These are phyloP conservation scores for Suhomyces vadensis DNA, from an alignment of 805 yeast species.

Conservation along the genomic window DNA sequence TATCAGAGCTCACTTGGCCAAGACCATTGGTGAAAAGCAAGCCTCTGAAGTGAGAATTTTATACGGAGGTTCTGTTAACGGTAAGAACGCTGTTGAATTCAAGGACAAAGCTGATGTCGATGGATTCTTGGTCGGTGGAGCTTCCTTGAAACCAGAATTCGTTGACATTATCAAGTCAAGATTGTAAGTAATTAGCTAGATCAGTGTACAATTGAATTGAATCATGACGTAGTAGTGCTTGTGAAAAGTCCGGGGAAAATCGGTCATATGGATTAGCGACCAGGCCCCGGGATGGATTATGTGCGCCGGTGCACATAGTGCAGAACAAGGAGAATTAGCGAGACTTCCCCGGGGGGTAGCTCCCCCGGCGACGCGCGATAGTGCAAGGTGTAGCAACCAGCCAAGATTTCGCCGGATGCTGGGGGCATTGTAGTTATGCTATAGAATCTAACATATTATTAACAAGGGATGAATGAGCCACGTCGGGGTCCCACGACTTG, in stretches of 20 bases:
- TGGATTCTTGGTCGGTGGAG: constrained; percentile 99
- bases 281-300: background rate
- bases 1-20: constrained; percentile 80
- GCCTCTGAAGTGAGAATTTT: constrained; percentile 84
- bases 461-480: background rate
- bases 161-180: constrained; percentile 93
- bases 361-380: too few species aligned
- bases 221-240: background rate
- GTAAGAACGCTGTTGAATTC: constrained; percentile 86
- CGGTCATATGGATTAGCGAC: background rate
- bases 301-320: background rate
- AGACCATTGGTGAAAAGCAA: constrained; percentile 73
- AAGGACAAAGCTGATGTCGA: constrained; percentile 92
- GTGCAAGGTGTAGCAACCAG: too few species aligned
- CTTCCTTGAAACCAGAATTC: constrained; percentile 97
- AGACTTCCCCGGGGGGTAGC: background rate
- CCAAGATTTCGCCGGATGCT: background rate
- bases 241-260: constrained; percentile 1
- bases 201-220: background rate
- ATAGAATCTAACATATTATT: constrained; percentile 3
- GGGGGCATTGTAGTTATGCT: background rate
- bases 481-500: constrained; percentile 13
- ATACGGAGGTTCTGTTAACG: constrained; percentile 98
- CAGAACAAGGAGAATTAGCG: background rate
- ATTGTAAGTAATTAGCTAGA: constrained; percentile 43